Conservation (phyloP, 2,329 filamentous ascomycete genomes). For the Diaporthe helianthi region DNA sequence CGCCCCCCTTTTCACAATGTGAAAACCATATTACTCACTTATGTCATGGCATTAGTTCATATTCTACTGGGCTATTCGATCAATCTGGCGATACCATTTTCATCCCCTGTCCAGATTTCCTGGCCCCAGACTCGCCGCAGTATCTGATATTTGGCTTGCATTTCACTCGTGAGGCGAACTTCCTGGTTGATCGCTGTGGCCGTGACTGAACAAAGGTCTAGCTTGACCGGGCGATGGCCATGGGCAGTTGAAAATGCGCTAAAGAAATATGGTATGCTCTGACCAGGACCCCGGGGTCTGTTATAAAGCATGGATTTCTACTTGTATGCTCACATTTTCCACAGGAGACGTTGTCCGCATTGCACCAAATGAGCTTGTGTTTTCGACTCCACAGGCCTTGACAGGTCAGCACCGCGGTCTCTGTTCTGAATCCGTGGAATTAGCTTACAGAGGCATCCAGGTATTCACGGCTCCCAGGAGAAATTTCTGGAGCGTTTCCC, state of each 20-base stretch:
- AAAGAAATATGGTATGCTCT: slow-evolving; percentile 20
- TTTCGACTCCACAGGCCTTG: slow-evolving; percentile 24
- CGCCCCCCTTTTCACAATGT: no score
- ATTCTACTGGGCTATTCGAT: neutral
- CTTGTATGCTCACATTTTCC: rapidly evolving
- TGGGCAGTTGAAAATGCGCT: slow-evolving; percentile 25
- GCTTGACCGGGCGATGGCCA: slow-evolving; percentile 22
- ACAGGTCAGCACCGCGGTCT: neutral
- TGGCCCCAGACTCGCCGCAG: slow-evolving; percentile 22
- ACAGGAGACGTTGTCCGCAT: slow-evolving; percentile 31
- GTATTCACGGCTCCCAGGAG: slow-evolving; percentile 36
- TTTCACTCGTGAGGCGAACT: slow-evolving; percentile 17
- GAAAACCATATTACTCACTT: neutral
- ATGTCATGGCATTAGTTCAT: neutral
- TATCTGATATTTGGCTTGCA: slow-evolving; percentile 24
- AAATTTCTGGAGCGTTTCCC: slow-evolving; percentile 36
- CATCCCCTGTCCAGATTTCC: slow-evolving; percentile 28
- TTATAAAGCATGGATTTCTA: neutral
- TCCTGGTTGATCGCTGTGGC: no score
- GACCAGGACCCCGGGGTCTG: rapidly evolving
- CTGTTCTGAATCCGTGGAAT: no score
- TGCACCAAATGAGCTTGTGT: slow-evolving; percentile 30
- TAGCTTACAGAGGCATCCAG: no score
- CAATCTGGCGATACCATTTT: slow-evolving; percentile 35
- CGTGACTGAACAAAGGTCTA: neutral